phyloP scores from a whole-genome alignment of 345 rosid genomes.

The Raphanus sativus region DNA sequence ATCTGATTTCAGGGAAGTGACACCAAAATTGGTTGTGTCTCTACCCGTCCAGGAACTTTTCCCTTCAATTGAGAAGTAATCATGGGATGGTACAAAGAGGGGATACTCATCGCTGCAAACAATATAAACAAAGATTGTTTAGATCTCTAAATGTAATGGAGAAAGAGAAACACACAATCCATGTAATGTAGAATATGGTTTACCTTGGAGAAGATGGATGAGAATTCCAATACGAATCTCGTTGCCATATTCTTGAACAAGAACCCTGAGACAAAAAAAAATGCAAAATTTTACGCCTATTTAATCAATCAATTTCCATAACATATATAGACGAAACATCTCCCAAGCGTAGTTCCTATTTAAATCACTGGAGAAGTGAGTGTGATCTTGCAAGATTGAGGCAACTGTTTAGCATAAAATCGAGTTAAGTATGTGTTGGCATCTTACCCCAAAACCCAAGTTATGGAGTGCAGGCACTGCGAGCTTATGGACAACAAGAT shows the following conservation, averaged over 20 bases:
- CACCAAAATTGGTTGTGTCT: constrained; percentile 79
- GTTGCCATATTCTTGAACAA: constrained; percentile 94
- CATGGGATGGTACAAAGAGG: constrained; percentile 90
- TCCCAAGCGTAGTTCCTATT: not conserved
- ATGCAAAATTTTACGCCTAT: not conserved
- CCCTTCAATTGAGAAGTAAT: constrained; percentile 66
- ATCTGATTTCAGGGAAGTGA: constrained; percentile 85
- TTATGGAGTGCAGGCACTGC: constrained; percentile 88
- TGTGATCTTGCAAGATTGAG: no score
- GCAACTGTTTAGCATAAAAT: not conserved
- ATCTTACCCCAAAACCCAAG: constrained; percentile 88
- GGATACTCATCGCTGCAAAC: constrained; percentile 75
- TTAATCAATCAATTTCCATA: constrained; percentile 5
- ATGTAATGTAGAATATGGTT: constrained; percentile 22
- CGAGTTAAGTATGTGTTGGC: constrained; percentile 18
- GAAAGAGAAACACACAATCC: constrained; percentile 4
- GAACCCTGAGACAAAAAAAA: constrained; percentile 61
- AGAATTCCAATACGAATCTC: constrained; percentile 83
- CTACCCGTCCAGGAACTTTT: constrained; percentile 84
- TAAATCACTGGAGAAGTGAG: constrained; percentile 1
- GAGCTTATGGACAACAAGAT: constrained; percentile 73
- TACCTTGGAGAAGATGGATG: constrained; percentile 83
- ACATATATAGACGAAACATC: not conserved
- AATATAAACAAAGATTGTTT: constrained; percentile 4
- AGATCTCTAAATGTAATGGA: constrained; percentile 1